Conservation (phyloP, 202 grass and related monocot genomes). For the Alloteropsis angusta region DNA sequence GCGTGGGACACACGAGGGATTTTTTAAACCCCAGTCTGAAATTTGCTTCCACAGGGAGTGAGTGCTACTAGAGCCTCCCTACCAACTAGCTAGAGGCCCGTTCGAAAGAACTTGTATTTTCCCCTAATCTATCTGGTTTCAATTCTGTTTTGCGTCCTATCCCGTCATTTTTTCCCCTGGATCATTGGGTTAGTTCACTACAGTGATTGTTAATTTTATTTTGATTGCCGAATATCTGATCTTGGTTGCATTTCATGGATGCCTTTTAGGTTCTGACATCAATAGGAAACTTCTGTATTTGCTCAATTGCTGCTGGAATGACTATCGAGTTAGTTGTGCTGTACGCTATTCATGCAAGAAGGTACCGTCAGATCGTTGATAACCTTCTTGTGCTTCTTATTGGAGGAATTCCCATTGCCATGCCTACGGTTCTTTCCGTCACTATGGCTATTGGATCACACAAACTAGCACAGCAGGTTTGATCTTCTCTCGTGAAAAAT, state of each 20-base stretch:
- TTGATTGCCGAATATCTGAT: background rate
- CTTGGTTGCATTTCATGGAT: slow-evolving; percentile 7
- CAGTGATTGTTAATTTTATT: background rate
- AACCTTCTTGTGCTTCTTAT: slow-evolving; percentile 73
- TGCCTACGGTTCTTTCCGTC: slow-evolving; percentile 68
- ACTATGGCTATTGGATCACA: slow-evolving; percentile 78
- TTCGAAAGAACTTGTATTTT: background rate
- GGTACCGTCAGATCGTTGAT: slow-evolving; percentile 43
- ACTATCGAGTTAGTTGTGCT: slow-evolving; percentile 49
- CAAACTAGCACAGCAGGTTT: slow-evolving; percentile 52
- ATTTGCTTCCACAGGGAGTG: too few species aligned
- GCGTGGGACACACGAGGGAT: too few species aligned
- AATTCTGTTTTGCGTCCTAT: background rate
- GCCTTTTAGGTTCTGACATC: slow-evolving; percentile 53
- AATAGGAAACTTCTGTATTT: slow-evolving; percentile 71
- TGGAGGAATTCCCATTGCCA: slow-evolving; percentile 67
- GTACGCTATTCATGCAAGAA: slow-evolving; percentile 29
- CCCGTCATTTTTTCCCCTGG: background rate
- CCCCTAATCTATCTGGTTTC: background rate
- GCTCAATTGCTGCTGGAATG: slow-evolving; percentile 62
- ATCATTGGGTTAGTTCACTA: background rate
- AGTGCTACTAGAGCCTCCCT: too few species aligned
- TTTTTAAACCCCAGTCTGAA: too few species aligned
- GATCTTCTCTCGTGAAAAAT: background rate
- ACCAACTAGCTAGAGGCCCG: too few species aligned